Evolutionary conservation across 305 asterid genomes (phyloP), one percentile per base, ranked within the genome.

Genomic region (Plantago lanceolata): DNA sequence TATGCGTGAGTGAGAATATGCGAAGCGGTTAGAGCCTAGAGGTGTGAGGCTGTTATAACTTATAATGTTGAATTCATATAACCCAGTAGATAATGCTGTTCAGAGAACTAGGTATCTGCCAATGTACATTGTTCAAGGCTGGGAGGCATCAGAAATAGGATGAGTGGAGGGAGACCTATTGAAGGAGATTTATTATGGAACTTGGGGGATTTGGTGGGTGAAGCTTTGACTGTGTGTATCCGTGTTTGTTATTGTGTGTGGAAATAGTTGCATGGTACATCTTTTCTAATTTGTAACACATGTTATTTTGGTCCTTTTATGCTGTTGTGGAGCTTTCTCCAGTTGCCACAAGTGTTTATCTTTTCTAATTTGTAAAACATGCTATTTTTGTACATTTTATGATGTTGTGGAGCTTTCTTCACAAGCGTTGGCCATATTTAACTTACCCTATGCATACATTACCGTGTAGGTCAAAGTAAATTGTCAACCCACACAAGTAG

Each of bases 391-490:
- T 47, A 16, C 16, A 53, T 56, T 62, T 54, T 29, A 28, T 56
- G 43, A n/a, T 8, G 28, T 24, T 29, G 15, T 49, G 26, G 6
- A 59, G 29, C 63, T 56, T 49, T 64, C 60, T 40, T 54, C 65
- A 45, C 44, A 54, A n/a, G 19, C 37, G 15, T 47, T 62, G 24
- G 17, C 29, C 40, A 35, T 20, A 31, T 35, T 49, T 61, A 43
- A 31, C 57, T 48, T 33, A 43, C 63, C 58, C 50, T 53, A 9
- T 54, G 19, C 57, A 29, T 21, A 20, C 55, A 57, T 16, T 48
- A 16, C 31, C 73, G 47, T 76, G 80, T 93, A 92, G 98, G 81
- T 76, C 65, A 60, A 61, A 67, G 75, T 77, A 82, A 76, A 55
- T 44, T 69, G 63, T 70, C 90, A 51, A 59, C 61, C 31, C 59